phyloP scores from a whole-genome alignment of 2,329 filamentous ascomycete species.

The Diatrype stigma region DNA sequence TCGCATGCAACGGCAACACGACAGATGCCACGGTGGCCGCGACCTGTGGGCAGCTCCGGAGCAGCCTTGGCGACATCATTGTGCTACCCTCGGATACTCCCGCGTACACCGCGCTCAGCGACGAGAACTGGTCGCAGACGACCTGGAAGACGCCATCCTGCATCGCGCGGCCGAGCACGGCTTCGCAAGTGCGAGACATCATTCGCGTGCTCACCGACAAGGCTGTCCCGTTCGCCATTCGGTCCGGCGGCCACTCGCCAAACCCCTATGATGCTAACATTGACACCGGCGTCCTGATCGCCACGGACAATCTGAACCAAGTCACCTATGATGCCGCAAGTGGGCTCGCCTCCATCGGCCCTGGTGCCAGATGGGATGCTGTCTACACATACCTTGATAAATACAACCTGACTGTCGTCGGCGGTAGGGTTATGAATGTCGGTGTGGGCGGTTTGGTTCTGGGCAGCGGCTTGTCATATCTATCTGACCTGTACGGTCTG shows the following conservation, averaged over 20 bases:
- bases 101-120: no score
- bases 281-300: conserved; percentile 20
- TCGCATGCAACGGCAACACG: no score
- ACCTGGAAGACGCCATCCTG: conserved; percentile 20
- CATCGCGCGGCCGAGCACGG: conserved; percentile 15
- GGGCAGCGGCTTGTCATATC: conserved; percentile 9
- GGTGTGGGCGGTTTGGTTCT: conserved; percentile 23
- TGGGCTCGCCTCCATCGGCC: conserved; percentile 15
- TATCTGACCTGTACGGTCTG: background rate
- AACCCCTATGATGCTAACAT: conserved; percentile 17
- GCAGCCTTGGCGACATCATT: no score
- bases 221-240: conserved; percentile 17
- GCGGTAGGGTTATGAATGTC: conserved; percentile 20
- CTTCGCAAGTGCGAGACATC: conserved; percentile 13
- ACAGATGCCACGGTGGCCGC: no score
- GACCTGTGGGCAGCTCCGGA: no score
- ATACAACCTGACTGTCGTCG: conserved; percentile 22
- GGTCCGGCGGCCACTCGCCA: conserved; percentile 21
- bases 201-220: conserved; percentile 10
- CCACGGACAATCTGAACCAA: conserved; percentile 15
- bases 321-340: conserved; percentile 16
- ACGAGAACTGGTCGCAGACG: conserved; percentile 10
- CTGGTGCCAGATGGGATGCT: conserved; percentile 19
- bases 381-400: conserved; percentile 19
- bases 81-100: no score